These are phyloP conservation scores for Colletotrichum lini DNA, from an alignment of 2,329 filamentous ascomycete genomes.

Conservation along the genomic window DNA sequence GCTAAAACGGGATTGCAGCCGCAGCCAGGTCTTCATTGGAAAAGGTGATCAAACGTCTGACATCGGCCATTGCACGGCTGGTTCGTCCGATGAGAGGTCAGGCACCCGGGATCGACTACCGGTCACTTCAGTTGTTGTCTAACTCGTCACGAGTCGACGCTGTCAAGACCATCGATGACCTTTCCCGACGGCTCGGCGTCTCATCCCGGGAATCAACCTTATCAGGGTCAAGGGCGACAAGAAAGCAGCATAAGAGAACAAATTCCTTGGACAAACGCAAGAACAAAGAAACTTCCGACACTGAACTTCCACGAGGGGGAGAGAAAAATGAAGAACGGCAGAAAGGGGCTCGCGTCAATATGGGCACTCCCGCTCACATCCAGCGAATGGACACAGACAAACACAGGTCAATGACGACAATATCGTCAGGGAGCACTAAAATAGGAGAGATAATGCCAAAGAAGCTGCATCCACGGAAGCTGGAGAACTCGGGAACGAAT, in stretches of 20 bases:
- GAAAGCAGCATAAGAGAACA: constrained; percentile 15
- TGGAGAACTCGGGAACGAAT: not conserved
- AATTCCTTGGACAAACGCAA: not conserved
- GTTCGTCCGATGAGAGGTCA: constrained; percentile 53
- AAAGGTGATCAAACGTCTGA: constrained; percentile 60
- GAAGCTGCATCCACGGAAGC: constrained; percentile 17
- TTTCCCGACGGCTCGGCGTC: constrained; percentile 55
- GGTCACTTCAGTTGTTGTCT: constrained; percentile 62
- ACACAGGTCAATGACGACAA: constrained; percentile 51
- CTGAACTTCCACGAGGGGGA: not conserved
- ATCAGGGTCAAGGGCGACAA: constrained; percentile 12
- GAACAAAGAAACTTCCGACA: not conserved
- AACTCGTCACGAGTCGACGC: constrained; percentile 63
- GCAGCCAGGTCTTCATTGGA: constrained; percentile 56
- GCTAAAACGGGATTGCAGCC: constrained; percentile 47
- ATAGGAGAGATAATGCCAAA: constrained; percentile 55
- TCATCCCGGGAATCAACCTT: constrained; percentile 15
- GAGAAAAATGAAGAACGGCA: not conserved
- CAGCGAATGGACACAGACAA: constrained; percentile 28
- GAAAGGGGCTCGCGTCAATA: not conserved
- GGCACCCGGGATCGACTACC: constrained; percentile 58
- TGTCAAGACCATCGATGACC: constrained; percentile 62
- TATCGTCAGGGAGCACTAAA: constrained; percentile 61
- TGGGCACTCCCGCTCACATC: not conserved
- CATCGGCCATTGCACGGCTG: constrained; percentile 57